Evolutionary conservation across 306 rosid species (phyloP).

Genomic region (Morella rubra): DNA sequence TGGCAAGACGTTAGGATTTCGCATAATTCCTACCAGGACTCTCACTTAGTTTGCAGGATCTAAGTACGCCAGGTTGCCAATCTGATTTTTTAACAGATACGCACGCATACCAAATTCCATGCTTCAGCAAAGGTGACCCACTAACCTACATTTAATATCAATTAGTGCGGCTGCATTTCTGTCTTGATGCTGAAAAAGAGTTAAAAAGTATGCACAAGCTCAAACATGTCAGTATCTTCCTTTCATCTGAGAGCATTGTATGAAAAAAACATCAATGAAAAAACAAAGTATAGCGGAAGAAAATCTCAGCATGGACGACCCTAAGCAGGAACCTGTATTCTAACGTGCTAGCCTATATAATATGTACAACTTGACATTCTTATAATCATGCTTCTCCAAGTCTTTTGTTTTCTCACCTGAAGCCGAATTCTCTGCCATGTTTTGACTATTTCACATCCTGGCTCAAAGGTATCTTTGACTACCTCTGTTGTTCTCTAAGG

Average conservation of each 20-base stretch:
- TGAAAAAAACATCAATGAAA: too few relatives aligned
- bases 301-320: background rate
- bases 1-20: too few relatives aligned
- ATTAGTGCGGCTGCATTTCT: too few relatives aligned
- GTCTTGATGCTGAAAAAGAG: too few relatives aligned
- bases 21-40: too few relatives aligned
- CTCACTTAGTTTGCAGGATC: too few relatives aligned
- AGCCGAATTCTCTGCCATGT: background rate
- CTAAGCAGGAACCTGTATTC: background rate
- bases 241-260: background rate
- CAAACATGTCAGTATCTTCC: too few relatives aligned
- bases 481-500: background rate
- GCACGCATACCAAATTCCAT: background rate
- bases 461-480: background rate
- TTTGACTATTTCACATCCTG: background rate
- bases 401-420: background rate
- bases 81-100: too few relatives aligned
- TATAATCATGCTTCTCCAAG: background rate
- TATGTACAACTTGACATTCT: conserved; percentile 6
- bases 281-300: background rate
- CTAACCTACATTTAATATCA: too few relatives aligned
- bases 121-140: background rate
- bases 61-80: background rate
- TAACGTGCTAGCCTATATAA: background rate
- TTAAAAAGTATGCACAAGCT: too few relatives aligned